Conservation (phyloP, 495 filamentous ascomycete species). For the Penicillium parvum region DNA sequence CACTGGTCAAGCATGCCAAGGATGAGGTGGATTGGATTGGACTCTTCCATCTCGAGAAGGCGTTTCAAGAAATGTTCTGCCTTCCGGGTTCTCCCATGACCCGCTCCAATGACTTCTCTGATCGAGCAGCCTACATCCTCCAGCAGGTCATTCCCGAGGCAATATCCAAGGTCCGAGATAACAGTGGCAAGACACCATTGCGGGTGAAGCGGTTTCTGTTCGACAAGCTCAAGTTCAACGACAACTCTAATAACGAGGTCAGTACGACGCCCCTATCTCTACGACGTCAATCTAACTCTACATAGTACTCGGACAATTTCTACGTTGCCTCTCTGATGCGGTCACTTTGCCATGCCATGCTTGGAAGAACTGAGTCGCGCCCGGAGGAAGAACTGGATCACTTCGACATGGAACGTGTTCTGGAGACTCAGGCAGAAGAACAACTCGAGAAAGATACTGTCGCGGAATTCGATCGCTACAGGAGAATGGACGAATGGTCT, state of each 20-base stretch:
- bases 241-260: slow-evolving; percentile 80
- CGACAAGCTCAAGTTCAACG: slow-evolving; percentile 86
- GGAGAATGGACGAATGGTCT: slow-evolving; percentile 91
- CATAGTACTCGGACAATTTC: slow-evolving; percentile 72
- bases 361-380: slow-evolving; percentile 45
- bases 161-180: slow-evolving; percentile 73
- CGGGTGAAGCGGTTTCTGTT: slow-evolving; percentile 74
- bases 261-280: slow-evolving; percentile 7
- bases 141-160: slow-evolving; percentile 76
- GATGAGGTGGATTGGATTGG: slow-evolving; percentile 73
- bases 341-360: slow-evolving; percentile 71
- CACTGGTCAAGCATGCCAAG: slow-evolving; percentile 67
- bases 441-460: slow-evolving; percentile 65
- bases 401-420: slow-evolving; percentile 44
- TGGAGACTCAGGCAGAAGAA: slow-evolving; percentile 56
- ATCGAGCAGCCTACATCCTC: slow-evolving; percentile 74
- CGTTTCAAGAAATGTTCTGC: slow-evolving; percentile 87
- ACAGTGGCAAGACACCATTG: slow-evolving; percentile 68
- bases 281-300: background rate
- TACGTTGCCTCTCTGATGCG: slow-evolving; percentile 81
- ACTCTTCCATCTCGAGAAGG: slow-evolving; percentile 73
- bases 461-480: slow-evolving; percentile 82
- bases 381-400: slow-evolving; percentile 39
- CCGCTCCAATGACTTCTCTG: slow-evolving; percentile 80
- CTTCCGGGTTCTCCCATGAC: slow-evolving; percentile 67